These are phyloP conservation scores for Geotrichum aggregatum DNA, from an alignment of 1,139 yeast species.

Conservation along the genomic window DNA sequence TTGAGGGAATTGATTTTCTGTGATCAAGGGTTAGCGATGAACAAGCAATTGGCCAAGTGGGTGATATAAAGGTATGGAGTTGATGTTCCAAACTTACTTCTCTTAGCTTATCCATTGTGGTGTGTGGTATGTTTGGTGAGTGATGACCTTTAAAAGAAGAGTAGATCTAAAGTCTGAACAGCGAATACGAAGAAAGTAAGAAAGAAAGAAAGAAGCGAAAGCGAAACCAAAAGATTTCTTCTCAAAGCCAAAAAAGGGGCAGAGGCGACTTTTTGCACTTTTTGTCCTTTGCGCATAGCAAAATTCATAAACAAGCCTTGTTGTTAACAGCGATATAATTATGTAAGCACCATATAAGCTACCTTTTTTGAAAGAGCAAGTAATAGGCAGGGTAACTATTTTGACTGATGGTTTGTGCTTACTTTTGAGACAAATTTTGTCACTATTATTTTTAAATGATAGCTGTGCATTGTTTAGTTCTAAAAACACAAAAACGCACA, in stretches of 20 bases:
- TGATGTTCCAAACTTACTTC: no score
- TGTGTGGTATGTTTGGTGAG: neutral
- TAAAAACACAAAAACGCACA: no score
- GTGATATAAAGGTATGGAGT: no score
- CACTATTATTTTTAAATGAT: neutral
- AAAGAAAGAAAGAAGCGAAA: neutral
- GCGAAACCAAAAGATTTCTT: neutral
- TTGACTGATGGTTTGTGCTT: neutral
- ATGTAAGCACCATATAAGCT: neutral
- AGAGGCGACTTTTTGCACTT: no score
- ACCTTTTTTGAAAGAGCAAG: neutral
- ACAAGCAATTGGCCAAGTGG: neutral
- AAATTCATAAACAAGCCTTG: neutral
- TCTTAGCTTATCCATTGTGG: constrained; percentile 48
- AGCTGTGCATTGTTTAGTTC: neutral
- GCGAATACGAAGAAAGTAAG: neutral
- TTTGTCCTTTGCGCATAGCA: no score
- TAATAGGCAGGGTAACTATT: constrained; percentile 4
- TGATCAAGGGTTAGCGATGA: no score
- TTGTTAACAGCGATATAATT: neutral
- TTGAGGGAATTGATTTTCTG: constrained; percentile 87
- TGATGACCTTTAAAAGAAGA: neutral
- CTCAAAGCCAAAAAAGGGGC: constrained; percentile 1
- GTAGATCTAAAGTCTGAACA: neutral
- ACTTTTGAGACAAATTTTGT: neutral